A percentile compares a stretch with the other conserved stretches of the same genome.
Evolutionary conservation across 306 rosid species (phyloP).

Genomic region (Canavalia ensiformis): DNA sequence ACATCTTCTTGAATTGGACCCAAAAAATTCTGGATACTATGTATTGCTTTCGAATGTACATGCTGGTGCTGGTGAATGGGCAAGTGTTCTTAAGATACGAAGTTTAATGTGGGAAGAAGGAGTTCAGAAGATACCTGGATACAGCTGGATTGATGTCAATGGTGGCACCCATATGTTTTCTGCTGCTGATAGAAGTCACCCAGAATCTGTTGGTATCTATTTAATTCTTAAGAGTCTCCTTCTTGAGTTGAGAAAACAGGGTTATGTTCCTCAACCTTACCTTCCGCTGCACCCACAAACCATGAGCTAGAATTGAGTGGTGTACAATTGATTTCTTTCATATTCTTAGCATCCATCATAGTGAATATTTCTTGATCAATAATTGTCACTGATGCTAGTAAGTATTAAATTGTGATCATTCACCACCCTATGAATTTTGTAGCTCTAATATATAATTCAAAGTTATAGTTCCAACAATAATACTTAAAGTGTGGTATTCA

Average conservation of each 20-base stretch:
- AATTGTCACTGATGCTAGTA: constrained; percentile 5
- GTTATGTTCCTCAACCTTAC: constrained; percentile 77
- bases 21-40: constrained; percentile 81
- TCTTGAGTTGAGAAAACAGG: constrained; percentile 74
- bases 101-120: constrained; percentile 77
- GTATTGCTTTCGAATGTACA: constrained; percentile 77
- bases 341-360: constrained; percentile 34
- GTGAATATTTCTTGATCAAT: constrained; percentile 23
- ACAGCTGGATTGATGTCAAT: constrained; percentile 85
- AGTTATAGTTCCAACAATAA: neutral
- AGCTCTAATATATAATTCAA: constrained; percentile 14
- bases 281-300: constrained; percentile 76
- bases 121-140: constrained; percentile 81
- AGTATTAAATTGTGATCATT: constrained; percentile 1
- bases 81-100: constrained; percentile 66
- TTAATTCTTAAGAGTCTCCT: constrained; percentile 66
- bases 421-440: constrained; percentile 9
- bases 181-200: constrained; percentile 81
- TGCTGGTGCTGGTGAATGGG: constrained; percentile 84
- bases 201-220: constrained; percentile 64
- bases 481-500: constrained; percentile 1
- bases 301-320: constrained; percentile 47
- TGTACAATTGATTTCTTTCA: constrained; percentile 37
- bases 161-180: constrained; percentile 74
- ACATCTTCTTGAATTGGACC: constrained; percentile 73